phyloP scores from a whole-genome alignment of 257 asterid species.

The Striga asiatica region DNA sequence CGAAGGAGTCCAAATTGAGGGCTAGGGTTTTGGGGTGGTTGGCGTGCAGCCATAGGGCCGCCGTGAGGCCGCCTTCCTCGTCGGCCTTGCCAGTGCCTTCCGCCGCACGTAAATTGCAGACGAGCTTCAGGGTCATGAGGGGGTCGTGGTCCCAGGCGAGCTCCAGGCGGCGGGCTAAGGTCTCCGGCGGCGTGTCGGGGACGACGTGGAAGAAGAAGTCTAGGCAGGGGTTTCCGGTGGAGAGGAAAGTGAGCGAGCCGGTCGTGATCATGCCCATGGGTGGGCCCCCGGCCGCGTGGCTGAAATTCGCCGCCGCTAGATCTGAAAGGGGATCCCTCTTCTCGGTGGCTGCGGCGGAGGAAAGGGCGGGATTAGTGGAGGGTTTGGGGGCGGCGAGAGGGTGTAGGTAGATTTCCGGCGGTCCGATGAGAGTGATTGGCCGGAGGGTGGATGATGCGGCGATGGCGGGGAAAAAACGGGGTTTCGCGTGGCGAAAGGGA shows the following conservation, averaged over 20 bases:
- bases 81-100: slow-evolving; percentile 50
- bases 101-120: slow-evolving; percentile 40
- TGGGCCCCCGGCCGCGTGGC: too few relatives aligned
- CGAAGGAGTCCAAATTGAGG: slow-evolving; percentile 22
- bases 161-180: slow-evolving; percentile 10
- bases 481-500: too few relatives aligned
- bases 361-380: too few relatives aligned
- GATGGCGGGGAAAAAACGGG: too few relatives aligned
- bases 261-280: slow-evolving; percentile 32
- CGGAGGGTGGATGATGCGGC: too few relatives aligned
- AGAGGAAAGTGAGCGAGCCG: slow-evolving; percentile 30
- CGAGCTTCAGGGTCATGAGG: slow-evolving; percentile 32
- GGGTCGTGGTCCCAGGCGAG: slow-evolving; percentile 38
- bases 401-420: too few relatives aligned
- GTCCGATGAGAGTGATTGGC: too few relatives aligned
- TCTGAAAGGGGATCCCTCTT: too few relatives aligned
- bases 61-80: slow-evolving; percentile 34
- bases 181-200: slow-evolving; percentile 31
- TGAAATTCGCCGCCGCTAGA: too few relatives aligned
- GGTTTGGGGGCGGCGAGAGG: too few relatives aligned
- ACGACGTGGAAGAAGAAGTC: slow-evolving; percentile 65
- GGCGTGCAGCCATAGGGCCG: slow-evolving; percentile 36
- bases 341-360: too few relatives aligned
- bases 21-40: slow-evolving; percentile 46
- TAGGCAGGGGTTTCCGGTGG: slow-evolving; percentile 39